Evolutionary conservation across 495 filamentous ascomycete genomes (phyloP), one percentile per base, ranked within the genome.

Genomic region (Lepraria neglecta): DNA sequence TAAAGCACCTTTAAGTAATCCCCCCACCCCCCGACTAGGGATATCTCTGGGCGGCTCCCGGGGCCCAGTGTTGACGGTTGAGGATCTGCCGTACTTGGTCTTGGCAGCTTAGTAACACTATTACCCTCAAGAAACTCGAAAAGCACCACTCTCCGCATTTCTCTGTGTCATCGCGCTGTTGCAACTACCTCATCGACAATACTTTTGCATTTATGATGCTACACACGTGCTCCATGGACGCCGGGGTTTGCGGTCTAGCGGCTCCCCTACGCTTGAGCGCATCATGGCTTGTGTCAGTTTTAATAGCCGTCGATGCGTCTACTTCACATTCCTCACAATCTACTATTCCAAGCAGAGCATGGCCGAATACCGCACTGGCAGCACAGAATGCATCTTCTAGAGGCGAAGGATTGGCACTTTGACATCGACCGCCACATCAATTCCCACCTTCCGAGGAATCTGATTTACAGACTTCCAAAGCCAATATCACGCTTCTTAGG

Each of bases 351-450:
- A 21, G 1, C 17, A 14, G 30, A 54, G 31, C 17, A 54, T 54
- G 51, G 51, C 51, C 12, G n/a, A 35, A 28, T 44, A 11, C 19
- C 24, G 38, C 24, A n/a, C n/a, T 21, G 27, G 30, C 48, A 4
- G 33, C 11, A 38, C n/a, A 17, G 50, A 46, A 68, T 68, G 66
- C 15, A 27, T 40, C 35, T 59, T 21, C 50, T 19, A 14, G 57
- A 61, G 46, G 56, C 64, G 1, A 69, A 67, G 10, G 67, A 68
- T 15, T 77, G 74, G 71, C 68, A 88, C 67, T 77, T 90, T 70
- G 82, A 89, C 68, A 80, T 91, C 50, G 88, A 91, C 73, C 69
- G 67, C 11, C 79, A 81, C 65, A 63, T 91, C 14, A 87, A 88
- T 68, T 83, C 77, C 1, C 72, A 83, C 61, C 56, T 90, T 44